These are phyloP conservation scores for Staphylotrichum longicolle DNA, from an alignment of 495 filamentous ascomycete species.

Conservation along the genomic window DNA sequence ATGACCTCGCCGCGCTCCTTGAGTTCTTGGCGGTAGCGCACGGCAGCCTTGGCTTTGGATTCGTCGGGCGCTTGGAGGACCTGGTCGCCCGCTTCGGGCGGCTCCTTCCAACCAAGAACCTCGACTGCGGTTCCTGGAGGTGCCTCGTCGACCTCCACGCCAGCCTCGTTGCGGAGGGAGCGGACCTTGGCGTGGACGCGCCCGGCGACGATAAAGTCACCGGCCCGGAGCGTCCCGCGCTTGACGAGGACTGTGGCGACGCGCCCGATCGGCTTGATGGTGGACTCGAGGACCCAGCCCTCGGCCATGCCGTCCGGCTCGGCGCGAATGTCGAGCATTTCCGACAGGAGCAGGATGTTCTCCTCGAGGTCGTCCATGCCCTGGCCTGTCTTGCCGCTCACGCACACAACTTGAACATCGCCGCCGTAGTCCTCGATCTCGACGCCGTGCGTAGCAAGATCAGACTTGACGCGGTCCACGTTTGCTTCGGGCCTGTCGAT, in stretches of 20 bases:
- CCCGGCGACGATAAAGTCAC: conserved; percentile 86
- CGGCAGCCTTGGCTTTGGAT: conserved; percentile 74
- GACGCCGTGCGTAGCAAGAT: conserved; percentile 79
- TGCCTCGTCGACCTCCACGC: conserved; percentile 66
- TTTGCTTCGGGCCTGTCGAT: conserved; percentile 83
- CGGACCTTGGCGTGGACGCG: conserved; percentile 80
- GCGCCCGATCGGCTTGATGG: conserved; percentile 79
- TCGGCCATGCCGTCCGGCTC: conserved; percentile 74
- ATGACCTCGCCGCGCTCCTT: conserved; percentile 41
- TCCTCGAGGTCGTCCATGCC: conserved; percentile 94
- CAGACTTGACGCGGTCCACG: conserved; percentile 78
- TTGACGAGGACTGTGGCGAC: conserved; percentile 87
- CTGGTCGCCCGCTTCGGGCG: conserved; percentile 84
- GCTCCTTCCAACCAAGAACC: conserved; percentile 90
- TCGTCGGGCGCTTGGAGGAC: conserved; percentile 80
- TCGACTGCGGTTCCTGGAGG: conserved; percentile 87
- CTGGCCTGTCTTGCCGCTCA: conserved; percentile 89
- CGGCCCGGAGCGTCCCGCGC: conserved; percentile 76
- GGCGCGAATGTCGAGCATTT: conserved; percentile 86
- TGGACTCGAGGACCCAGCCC: conserved; percentile 94
- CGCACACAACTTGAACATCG: conserved; percentile 85
- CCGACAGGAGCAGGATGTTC: conserved; percentile 74
- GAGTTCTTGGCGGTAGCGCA: conserved; percentile 67
- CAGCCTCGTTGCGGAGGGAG: conserved; percentile 80
- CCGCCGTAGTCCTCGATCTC: conserved; percentile 95